These are phyloP conservation scores for Globisporangium middletonii DNA, from an alignment of 352 stramenopile species.

Conservation along the genomic window DNA sequence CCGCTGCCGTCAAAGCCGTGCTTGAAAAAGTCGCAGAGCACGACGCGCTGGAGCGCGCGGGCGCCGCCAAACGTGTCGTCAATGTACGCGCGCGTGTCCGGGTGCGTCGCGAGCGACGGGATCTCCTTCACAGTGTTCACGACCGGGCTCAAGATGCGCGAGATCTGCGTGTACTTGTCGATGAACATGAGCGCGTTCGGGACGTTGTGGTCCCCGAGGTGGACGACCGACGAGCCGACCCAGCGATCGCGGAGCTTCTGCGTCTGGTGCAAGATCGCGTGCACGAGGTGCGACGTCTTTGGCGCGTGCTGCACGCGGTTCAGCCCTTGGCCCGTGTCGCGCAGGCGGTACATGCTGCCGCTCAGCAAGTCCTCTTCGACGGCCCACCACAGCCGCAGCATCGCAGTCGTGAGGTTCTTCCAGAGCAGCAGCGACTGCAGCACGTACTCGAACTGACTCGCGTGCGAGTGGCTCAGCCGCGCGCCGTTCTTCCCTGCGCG, in stretches of 20 bases:
- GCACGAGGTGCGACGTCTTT: conserved; percentile 47
- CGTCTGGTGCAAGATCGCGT: conserved; percentile 42
- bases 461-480: conserved; percentile 50
- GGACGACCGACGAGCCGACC: conserved; percentile 88
- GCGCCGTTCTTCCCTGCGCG: conserved; percentile 52
- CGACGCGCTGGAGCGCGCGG: conserved; percentile 78
- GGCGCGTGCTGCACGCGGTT: conserved; percentile 63
- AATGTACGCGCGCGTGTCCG: conserved; percentile 64
- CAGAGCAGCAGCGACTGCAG: conserved; percentile 57
- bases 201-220: conserved; percentile 94
- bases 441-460: conserved; percentile 59
- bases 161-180: conserved; percentile 97
- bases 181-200: conserved; percentile 98
- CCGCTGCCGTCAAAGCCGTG: conserved; percentile 94
- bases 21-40: conserved; percentile 95
- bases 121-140: conserved; percentile 57
- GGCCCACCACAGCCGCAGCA: conserved; percentile 61
- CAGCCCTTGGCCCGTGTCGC: conserved; percentile 60
- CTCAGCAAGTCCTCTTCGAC: conserved; percentile 55
- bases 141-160: conserved; percentile 56
- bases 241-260: conserved; percentile 46
- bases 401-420: conserved; percentile 55
- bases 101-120: conserved; percentile 25
- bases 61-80: conserved; percentile 81
- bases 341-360: conserved; percentile 45